These are phyloP conservation scores for Pythium catenulatum DNA, from an alignment of 352 stramenopile genomes.

Conservation along the genomic window DNA sequence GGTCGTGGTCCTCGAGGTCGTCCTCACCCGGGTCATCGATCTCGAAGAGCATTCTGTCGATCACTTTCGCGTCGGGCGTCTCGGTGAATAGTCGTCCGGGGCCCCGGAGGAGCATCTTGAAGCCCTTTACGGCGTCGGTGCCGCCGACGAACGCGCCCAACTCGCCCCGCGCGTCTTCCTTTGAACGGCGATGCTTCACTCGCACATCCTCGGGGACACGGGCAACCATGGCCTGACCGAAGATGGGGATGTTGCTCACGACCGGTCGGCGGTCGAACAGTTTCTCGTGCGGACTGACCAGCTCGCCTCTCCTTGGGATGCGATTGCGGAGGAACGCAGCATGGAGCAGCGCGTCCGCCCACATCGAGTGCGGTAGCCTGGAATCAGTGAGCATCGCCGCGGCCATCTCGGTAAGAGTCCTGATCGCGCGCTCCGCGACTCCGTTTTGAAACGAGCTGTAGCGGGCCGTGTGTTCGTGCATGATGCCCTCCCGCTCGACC, in stretches of 20 bases:
- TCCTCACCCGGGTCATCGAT: neutral
- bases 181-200: neutral
- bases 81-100: neutral
- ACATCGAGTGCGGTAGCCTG: neutral
- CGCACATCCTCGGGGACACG: neutral
- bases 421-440: constrained; percentile 8
- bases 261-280: neutral
- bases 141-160: constrained; percentile 14
- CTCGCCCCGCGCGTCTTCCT: neutral
- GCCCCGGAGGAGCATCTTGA: neutral
- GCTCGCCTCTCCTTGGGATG: neutral
- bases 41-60: constrained; percentile 29
- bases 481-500: neutral
- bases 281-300: neutral
- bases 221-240: neutral
- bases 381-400: constrained; percentile 41
- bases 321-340: constrained; percentile 7
- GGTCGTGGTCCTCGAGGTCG: neutral
- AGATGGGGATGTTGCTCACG: neutral
- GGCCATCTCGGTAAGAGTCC: neutral
- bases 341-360: constrained; percentile 11
- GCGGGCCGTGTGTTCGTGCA: neutral
- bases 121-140: constrained; percentile 6
- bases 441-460: constrained; percentile 20
- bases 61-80: neutral